phyloP scores from a whole-genome alignment of 108 stramenopile genomes.

The Cafeteria roenbergensis region DNA sequence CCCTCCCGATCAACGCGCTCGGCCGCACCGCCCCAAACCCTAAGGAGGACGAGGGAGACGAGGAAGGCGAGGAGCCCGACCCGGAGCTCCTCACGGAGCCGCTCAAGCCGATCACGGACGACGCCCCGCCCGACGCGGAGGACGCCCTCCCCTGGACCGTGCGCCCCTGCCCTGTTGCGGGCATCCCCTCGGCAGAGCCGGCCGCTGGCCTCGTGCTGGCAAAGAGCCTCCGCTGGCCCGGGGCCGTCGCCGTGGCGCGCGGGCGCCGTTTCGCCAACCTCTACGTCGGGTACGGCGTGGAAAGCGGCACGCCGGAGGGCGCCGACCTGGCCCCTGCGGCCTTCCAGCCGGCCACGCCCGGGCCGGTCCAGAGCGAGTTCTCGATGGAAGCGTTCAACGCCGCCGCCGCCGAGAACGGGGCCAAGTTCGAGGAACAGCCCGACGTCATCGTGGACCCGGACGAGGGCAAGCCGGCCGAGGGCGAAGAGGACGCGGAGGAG shows the following conservation, averaged over 20 bases:
- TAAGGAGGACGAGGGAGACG: slow-evolving; percentile 27
- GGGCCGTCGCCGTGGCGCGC: slow-evolving; percentile 37
- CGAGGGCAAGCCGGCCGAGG: slow-evolving; percentile 8
- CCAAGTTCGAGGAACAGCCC: slow-evolving; percentile 9
- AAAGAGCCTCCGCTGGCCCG: slow-evolving; percentile 30
- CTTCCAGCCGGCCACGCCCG: slow-evolving; percentile 13
- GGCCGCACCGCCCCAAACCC: slow-evolving; percentile 34
- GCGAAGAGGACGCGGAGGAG: slow-evolving; percentile 18
- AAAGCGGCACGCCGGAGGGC: not conserved
- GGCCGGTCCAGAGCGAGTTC: slow-evolving; percentile 8
- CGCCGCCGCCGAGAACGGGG: not conserved
- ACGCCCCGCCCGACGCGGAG: slow-evolving; percentile 5
- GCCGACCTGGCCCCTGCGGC: too few species aligned
- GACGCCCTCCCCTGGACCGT: slow-evolving; percentile 27
- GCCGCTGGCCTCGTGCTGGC: slow-evolving; percentile 10
- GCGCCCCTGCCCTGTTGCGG: slow-evolving; percentile 25
- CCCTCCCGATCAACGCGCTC: slow-evolving; percentile 33
- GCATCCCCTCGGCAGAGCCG: slow-evolving; percentile 19
- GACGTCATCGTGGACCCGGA: slow-evolving; percentile 19
- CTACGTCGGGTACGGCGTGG: slow-evolving; percentile 38
- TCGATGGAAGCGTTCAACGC: not conserved
- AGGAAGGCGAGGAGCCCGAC: slow-evolving; percentile 23
- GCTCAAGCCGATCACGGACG: slow-evolving; percentile 32
- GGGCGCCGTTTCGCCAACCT: slow-evolving; percentile 34
- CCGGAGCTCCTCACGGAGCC: slow-evolving; percentile 29